These are phyloP conservation scores for Odontarrhena argentea DNA, from an alignment of 345 rosid genomes.

Conservation along the genomic window DNA sequence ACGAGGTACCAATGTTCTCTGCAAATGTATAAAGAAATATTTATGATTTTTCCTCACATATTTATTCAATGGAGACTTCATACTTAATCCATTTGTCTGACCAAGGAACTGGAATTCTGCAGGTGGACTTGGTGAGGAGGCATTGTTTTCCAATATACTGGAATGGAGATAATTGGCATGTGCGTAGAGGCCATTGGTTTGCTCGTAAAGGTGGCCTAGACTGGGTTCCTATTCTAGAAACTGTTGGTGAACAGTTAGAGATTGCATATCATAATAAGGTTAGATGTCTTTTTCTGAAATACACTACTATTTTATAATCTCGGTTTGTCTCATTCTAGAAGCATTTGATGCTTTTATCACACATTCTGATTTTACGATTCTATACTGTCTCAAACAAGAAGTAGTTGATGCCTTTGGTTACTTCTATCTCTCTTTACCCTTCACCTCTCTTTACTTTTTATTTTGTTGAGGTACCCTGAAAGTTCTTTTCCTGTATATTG, in stretches of 20 bases:
- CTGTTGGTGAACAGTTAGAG: slow-evolving; percentile 89
- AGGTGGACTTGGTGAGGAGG: slow-evolving; percentile 84
- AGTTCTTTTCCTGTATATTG: too few relatives aligned
- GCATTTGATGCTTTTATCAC: not conserved
- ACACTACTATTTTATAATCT: not conserved
- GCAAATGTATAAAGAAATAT: not conserved
- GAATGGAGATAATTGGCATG: slow-evolving; percentile 96
- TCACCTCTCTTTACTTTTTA: too few relatives aligned
- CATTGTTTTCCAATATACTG: slow-evolving; percentile 94
- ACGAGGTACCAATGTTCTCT: slow-evolving; percentile 59
- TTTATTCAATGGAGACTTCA: slow-evolving; percentile 10
- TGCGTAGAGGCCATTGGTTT: slow-evolving; percentile 97
- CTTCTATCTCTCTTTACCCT: slow-evolving; percentile 18
- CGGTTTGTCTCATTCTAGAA: not conserved
- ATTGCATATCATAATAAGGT: slow-evolving; percentile 81
- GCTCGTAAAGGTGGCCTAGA: slow-evolving; percentile 91
- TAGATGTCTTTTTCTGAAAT: slow-evolving; percentile 6
- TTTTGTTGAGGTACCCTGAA: too few relatives aligned
- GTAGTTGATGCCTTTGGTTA: too few relatives aligned
- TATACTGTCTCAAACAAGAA: too few relatives aligned
- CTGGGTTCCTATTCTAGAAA: slow-evolving; percentile 96
- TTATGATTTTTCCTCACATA: not conserved
- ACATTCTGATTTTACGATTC: too few relatives aligned
- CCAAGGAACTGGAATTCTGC: slow-evolving; percentile 38
- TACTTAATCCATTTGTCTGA: slow-evolving; percentile 23